Evolutionary conservation across 2,329 filamentous ascomycete genomes (phyloP).

Genomic region (Fusarium sp.): DNA sequence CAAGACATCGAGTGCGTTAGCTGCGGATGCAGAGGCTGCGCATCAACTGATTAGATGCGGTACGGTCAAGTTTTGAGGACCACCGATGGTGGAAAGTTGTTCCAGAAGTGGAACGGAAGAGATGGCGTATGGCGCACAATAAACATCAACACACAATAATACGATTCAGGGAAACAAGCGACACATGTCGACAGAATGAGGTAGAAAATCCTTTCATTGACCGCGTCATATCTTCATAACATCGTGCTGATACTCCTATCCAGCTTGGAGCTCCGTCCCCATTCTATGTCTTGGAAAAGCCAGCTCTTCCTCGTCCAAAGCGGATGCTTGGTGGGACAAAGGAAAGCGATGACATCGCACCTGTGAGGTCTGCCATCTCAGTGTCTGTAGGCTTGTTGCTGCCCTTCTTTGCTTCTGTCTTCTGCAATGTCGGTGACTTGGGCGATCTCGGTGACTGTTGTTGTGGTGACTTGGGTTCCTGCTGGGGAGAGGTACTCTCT

Average conservation of each 20-base stretch:
- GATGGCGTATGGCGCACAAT: conserved; percentile 44
- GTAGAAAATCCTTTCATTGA: conserved; percentile 52
- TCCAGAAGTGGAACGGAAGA: conserved; percentile 15
- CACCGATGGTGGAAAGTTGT: background rate
- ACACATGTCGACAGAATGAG: conserved; percentile 43
- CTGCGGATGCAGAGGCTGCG: conserved; percentile 92
- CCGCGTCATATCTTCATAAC: conserved; percentile 46
- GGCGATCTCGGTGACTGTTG: conserved; percentile 17
- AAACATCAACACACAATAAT: conserved; percentile 18
- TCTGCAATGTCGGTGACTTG: conserved; percentile 30
- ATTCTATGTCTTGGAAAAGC: conserved; percentile 62
- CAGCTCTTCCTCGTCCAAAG: conserved; percentile 69
- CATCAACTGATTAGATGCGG: conserved; percentile 76
- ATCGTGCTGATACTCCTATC: conserved; percentile 50
- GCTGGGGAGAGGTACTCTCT: conserved; percentile 30
- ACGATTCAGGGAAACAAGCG: conserved; percentile 15
- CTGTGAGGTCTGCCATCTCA: conserved; percentile 71
- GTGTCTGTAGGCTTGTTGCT: conserved; percentile 53
- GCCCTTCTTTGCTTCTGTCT: conserved; percentile 27
- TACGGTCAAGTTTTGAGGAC: background rate
- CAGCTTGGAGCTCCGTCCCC: conserved; percentile 34
- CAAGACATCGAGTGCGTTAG: conserved; percentile 93
- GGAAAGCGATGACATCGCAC: conserved; percentile 76
- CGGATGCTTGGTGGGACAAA: conserved; percentile 76
- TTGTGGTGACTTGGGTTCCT: conserved; percentile 26